These are phyloP conservation scores for Sporothrix euskadiensis DNA, from an alignment of 2,329 filamentous ascomycete genomes.

Conservation along the genomic window DNA sequence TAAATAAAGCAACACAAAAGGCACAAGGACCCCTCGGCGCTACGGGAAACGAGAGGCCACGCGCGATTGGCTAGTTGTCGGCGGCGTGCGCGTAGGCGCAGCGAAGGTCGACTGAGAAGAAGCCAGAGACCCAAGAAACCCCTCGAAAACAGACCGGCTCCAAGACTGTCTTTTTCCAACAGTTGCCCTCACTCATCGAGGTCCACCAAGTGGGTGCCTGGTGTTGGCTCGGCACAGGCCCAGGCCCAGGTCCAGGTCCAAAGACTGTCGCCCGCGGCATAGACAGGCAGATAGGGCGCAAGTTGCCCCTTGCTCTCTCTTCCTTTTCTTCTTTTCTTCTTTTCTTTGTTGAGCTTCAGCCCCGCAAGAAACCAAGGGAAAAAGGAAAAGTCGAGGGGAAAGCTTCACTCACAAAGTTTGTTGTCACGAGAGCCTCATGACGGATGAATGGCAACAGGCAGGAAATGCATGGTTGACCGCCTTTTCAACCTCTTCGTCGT, in stretches of 20 bases:
- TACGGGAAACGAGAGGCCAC: background rate
- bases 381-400: background rate
- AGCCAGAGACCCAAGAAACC: background rate
- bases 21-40: conserved; percentile 7
- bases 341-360: background rate
- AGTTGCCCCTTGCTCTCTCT: background rate
- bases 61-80: conserved; percentile 9
- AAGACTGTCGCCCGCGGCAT: background rate
- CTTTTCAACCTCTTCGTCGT: background rate
- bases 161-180: background rate
- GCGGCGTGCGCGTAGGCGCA: background rate
- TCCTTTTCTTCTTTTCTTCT: background rate
- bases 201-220: background rate
- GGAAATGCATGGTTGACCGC: conserved; percentile 9
- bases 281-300: background rate
- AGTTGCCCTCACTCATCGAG: background rate
- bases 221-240: background rate
- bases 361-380: background rate
- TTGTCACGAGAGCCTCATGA: conserved; percentile 11
- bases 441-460: background rate
- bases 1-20: background rate
- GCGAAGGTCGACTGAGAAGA: background rate
- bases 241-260: background rate
- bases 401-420: background rate
- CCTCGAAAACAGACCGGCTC: background rate